Base-by-base conservation (phyloP, 805 yeast genomes). In the Candida andamanensis region DNA sequence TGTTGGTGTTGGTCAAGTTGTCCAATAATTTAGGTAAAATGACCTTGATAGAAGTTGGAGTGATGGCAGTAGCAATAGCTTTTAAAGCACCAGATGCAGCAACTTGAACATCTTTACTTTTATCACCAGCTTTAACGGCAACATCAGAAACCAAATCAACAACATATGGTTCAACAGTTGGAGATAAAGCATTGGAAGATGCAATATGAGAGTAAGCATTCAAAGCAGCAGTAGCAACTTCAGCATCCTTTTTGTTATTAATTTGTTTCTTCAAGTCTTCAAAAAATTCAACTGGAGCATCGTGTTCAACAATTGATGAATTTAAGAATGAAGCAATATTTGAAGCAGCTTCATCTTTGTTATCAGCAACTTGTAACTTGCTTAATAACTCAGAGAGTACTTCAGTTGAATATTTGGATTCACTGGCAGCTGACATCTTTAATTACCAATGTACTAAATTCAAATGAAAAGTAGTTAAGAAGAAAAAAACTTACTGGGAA, bases 221-320 rank as follows among this genome's bases (percentile, higher is more conserved):
- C 54, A 90, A 75, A 50, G 95, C 95, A 60, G 85, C 84, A 49
- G 76, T 66, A 47, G 86, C 71, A 50, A 72, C 69, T 33, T 46
- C 57, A 44, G 67, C 63, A 48, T 76, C 72, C 76, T 90, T 89
- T 78, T 86, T 85, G 78, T 78, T 76, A 63, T 72, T 69, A 55
- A 90, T 71, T 49, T 92, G 78, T 54, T 74, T 75, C 60, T 74
- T 70, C 62, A 92, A 77, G 62, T 81, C 76, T 44, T 64, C 66
- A 66, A 90, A 85, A 77, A 90, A 87, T 55, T 76, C 79, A 56
- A 70, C 80, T 56, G 99, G 97, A 49, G 87, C 92, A 70, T 90
- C 97, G 69, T 92, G 97, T 74, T 92, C 98, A 63, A 90, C 89
- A 69, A 89, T 87, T 59, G 90, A 85, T 50, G 96, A 94, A 71